Evolutionary conservation across 2,329 filamentous ascomycete species (phyloP), one percentile per base, ranked within the genome.

Genomic region (Ceratocystis harringtonii): DNA sequence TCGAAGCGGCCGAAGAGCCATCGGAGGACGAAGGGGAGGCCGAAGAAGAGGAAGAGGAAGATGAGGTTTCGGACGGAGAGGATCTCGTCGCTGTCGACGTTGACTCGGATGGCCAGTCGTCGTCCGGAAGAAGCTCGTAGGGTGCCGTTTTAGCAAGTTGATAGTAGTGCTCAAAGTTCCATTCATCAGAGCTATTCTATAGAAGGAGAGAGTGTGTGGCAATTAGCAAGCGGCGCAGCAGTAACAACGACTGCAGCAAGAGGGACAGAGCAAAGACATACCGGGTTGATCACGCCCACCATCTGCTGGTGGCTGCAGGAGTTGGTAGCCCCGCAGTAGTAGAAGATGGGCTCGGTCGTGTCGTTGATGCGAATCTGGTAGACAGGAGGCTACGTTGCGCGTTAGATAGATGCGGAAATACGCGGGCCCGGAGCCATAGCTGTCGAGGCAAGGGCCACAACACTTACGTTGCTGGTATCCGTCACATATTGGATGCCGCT

Each of bases 211-310:
- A 28, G 28, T 1, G 28, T 3, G 28, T 28, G 1, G 2, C 19
- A 36, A 64, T 71, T 50, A 71, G 69, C 52, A 50, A 19, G 17
- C 1, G 0, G 12, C 7, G 17, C 55, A 17, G 25, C 25, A n/a
- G 17, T 32, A 8, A 36, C 15, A 5, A 36, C 55, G 6, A 2
- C 6, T 15, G 30, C 61, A 32, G 50, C 64, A 3, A 60, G 50
- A 3, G 45, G 15, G 36, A 41, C 36, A 4, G 12, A 4, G 36
- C 36, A 41, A 30, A n/a, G 8, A 62, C 77, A 68, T 76, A 85
- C 82, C 5, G 85, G 81, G 71, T 92, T 92, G 69, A 92, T 86
- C 1, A 83, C 86, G 2, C 88, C 88, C 17, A 92, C 80, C 88
- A 92, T 92, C 25, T 82, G 79, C 55, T 86, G 80, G 2, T 75